Evolutionary conservation across 2,329 filamentous ascomycete species (phyloP).

Genomic region (Diaporthe helianthi): DNA sequence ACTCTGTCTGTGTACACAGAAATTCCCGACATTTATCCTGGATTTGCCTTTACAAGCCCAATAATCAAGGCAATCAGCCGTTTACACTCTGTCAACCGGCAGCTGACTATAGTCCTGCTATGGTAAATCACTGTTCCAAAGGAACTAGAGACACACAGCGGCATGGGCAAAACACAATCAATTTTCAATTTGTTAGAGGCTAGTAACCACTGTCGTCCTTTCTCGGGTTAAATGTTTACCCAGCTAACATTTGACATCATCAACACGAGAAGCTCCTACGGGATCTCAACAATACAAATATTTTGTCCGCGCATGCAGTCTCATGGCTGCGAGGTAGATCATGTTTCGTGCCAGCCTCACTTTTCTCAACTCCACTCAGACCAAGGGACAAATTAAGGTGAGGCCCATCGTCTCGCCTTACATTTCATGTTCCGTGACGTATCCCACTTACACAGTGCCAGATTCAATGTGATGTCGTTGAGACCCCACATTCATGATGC

Average conservation of each 20-base stretch:
- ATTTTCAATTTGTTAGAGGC: not conserved
- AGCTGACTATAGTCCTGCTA: too few relatives aligned
- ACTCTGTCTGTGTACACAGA: too few relatives aligned
- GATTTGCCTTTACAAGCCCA: too few relatives aligned
- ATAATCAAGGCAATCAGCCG: too few relatives aligned
- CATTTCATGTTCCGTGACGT: not conserved
- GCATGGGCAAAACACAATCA: too few relatives aligned
- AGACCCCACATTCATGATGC: slow-evolving; percentile 2
- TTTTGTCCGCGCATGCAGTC: not conserved
- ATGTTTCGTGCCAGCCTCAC: not conserved
- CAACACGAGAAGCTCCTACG: not conserved
- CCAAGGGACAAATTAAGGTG: not conserved
- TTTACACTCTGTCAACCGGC: too few relatives aligned
- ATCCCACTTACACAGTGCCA: slow-evolving; percentile 5
- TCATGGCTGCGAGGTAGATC: not conserved
- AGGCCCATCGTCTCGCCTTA: not conserved
- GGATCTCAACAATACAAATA: not conserved
- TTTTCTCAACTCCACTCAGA: not conserved
- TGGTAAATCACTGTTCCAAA: too few relatives aligned
- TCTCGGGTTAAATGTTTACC: not conserved
- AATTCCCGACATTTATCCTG: too few relatives aligned
- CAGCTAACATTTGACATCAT: not conserved
- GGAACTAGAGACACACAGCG: too few relatives aligned
- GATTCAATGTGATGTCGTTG: not conserved
- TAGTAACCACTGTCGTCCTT: not conserved